Percentiles rank a stretch among this genome's conserved stretches.
Conservation (phyloP, 2,329 filamentous ascomycete genomes). For the Acarospora socialis region DNA sequence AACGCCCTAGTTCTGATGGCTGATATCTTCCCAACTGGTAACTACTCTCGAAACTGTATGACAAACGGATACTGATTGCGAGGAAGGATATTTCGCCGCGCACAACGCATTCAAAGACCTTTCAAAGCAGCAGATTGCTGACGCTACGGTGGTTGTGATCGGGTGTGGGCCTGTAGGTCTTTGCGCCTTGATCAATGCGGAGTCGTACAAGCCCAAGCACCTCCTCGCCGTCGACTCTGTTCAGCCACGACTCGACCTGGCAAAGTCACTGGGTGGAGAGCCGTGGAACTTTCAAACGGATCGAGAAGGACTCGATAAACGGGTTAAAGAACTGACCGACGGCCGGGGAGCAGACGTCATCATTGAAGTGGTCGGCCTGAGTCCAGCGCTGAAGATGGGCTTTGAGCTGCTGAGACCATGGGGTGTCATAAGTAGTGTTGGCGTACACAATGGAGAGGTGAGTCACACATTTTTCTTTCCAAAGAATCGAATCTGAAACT, state of each 20-base stretch:
- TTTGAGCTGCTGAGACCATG: conserved; percentile 60
- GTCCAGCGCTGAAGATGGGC: conserved; percentile 52
- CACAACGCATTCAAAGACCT: conserved; percentile 59
- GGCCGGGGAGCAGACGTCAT: conserved; percentile 76
- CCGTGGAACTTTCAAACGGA: conserved; percentile 64
- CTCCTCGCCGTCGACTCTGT: conserved; percentile 70
- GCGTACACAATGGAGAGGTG: conserved; percentile 61
- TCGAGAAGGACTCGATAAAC: conserved; percentile 47
- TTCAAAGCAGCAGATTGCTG: conserved; percentile 40
- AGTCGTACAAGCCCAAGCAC: conserved; percentile 61
- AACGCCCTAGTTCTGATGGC: conserved; percentile 74
- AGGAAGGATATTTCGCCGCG: conserved; percentile 63
- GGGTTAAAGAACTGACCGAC: conserved; percentile 60
- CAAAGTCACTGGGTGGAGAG: conserved; percentile 61
- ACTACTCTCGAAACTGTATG: neutral
- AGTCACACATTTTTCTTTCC: conserved; percentile 12
- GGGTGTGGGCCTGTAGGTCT: conserved; percentile 79
- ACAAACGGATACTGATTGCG: neutral
- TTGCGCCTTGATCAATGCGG: conserved; percentile 64
- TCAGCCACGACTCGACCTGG: conserved; percentile 57
- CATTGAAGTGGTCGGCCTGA: conserved; percentile 62
- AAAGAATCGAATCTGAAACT: conserved; percentile 4
- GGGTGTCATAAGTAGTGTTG: conserved; percentile 60
- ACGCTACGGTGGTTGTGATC: conserved; percentile 62
- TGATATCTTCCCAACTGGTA: conserved; percentile 67